Evolutionary conservation across 345 rosid genomes (phyloP).

Genomic region (Arabis hirsuta): DNA sequence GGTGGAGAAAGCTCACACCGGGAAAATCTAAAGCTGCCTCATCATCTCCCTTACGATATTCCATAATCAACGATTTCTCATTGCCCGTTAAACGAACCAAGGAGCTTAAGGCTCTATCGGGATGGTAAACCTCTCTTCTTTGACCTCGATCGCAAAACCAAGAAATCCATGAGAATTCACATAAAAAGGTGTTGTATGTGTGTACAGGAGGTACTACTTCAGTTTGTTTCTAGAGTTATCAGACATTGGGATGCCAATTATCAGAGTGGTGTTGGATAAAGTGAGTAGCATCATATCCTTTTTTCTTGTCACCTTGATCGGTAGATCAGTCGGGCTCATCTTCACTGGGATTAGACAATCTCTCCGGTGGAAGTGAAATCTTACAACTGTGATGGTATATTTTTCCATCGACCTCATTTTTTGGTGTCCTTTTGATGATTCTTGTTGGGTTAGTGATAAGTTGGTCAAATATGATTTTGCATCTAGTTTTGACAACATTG

Average conservation of each 20-base stretch:
- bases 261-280: conserved; percentile 67
- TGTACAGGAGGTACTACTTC: conserved; percentile 84
- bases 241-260: conserved; percentile 77
- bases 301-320: conserved; percentile 83
- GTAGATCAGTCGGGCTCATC: conserved; percentile 87
- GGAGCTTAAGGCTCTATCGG: conserved; percentile 84
- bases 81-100: conserved; percentile 77
- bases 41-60: conserved; percentile 49
- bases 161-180: background rate
- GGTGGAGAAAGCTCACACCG: conserved; percentile 68
- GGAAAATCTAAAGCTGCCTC: conserved; percentile 47
- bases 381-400: conserved; percentile 21
- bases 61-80: conserved; percentile 57
- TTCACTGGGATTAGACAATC: conserved; percentile 95
- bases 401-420: conserved; percentile 10
- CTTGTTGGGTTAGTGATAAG: conserved; percentile 34
- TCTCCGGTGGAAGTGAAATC: conserved; percentile 77
- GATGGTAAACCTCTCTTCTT: conserved; percentile 67
- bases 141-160: conserved; percentile 12
- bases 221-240: conserved; percentile 84
- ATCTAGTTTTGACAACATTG: conserved; percentile 22
- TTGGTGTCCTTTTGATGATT: conserved; percentile 30
- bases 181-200: conserved; percentile 7
- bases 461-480: conserved; percentile 14
- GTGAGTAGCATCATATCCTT: conserved; percentile 80